These are phyloP conservation scores for Alternaria brassicicola DNA, from an alignment of 2,329 filamentous ascomycete species.

Conservation along the genomic window DNA sequence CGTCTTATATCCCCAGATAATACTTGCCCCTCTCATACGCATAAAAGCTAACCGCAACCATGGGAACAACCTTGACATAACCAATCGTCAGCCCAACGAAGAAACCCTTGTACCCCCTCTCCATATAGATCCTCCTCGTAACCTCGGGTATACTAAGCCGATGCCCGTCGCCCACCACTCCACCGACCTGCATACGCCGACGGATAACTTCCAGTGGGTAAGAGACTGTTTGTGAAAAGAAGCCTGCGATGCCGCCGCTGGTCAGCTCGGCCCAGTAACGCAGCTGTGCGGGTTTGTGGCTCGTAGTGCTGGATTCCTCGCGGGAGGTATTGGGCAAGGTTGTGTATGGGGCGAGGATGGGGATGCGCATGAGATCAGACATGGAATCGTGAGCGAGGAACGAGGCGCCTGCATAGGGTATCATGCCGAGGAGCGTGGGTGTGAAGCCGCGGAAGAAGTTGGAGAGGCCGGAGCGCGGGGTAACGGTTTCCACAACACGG, in stretches of 20 bases:
- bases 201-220: constrained; percentile 94
- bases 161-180: constrained; percentile 88
- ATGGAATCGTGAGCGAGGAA: constrained; percentile 94
- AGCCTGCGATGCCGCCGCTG: constrained; percentile 82
- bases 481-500: constrained; percentile 57
- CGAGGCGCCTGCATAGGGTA: constrained; percentile 93
- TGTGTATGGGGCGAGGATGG: constrained; percentile 72
- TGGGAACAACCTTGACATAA: constrained; percentile 90
- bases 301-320: constrained; percentile 45
- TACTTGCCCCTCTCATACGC: constrained; percentile 70
- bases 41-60: constrained; percentile 77
- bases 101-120: constrained; percentile 80
- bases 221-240: constrained; percentile 88
- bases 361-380: constrained; percentile 79
- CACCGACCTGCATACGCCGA: constrained; percentile 93
- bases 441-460: constrained; percentile 98
- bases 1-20: constrained; percentile 54
- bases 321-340: constrained; percentile 67
- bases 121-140: constrained; percentile 72
- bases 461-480: constrained; percentile 70
- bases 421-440: constrained; percentile 89
- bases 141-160: constrained; percentile 81
- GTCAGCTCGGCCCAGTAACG: constrained; percentile 85
- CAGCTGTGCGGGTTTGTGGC: constrained; percentile 70
- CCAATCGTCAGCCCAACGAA: constrained; percentile 94